Evolutionary conservation across 1,139 yeast species (phyloP).

Genomic region (Nakaseomyces kungkrabaensis): DNA sequence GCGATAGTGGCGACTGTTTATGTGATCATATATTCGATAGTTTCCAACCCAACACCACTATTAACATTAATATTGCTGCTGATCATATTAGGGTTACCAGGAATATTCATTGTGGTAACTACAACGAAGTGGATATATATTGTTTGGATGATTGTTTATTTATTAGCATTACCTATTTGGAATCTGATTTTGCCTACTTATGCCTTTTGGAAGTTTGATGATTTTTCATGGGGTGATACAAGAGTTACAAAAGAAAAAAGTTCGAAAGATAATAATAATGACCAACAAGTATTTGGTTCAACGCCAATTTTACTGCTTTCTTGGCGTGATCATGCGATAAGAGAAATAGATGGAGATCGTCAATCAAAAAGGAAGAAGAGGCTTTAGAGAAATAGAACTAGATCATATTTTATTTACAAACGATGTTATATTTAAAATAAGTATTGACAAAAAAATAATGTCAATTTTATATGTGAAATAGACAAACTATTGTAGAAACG

Average conservation of each 20-base stretch:
- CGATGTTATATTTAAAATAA: too few relatives aligned
- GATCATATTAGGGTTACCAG: slow-evolving; percentile 83
- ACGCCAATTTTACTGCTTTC: slow-evolving; percentile 79
- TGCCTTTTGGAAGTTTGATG: slow-evolving; percentile 96
- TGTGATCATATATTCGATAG: slow-evolving; percentile 66
- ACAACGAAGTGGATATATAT: slow-evolving; percentile 71
- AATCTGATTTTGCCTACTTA: slow-evolving; percentile 82
- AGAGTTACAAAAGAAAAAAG: slow-evolving; percentile 57
- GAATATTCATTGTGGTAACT: slow-evolving; percentile 75
- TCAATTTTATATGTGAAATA: background rate
- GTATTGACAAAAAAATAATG: too few relatives aligned
- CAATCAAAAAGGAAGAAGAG: background rate
- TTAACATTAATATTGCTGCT: slow-evolving; percentile 72
- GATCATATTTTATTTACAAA: background rate
- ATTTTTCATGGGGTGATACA: slow-evolving; percentile 98
- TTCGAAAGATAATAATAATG: slow-evolving; percentile 32
- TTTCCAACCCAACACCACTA: slow-evolving; percentile 70
- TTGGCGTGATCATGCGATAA: slow-evolving; percentile 91
- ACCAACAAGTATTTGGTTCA: slow-evolving; percentile 79
- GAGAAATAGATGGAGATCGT: slow-evolving; percentile 20
- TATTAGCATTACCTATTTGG: slow-evolving; percentile 87
- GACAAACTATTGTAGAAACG: background rate
- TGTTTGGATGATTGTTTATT: slow-evolving; percentile 72
- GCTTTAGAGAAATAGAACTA: background rate
- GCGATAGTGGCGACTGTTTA: slow-evolving; percentile 82